Base-by-base conservation (phyloP, 176 grass and related monocot species). In the Guadua angustifolia region DNA sequence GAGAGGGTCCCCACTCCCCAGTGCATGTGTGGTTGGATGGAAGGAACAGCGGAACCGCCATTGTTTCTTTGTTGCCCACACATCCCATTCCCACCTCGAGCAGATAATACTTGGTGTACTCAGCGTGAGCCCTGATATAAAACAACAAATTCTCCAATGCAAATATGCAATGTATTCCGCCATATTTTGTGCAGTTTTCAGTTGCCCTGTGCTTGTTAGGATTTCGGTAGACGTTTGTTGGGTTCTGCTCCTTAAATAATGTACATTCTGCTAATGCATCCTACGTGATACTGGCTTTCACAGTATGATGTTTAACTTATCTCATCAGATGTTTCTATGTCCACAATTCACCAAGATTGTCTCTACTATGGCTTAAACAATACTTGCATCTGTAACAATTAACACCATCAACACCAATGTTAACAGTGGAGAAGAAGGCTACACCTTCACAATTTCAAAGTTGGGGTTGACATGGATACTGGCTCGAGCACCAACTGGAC, bases 141-240 rank as follows among this genome's bases (percentile, higher is more conserved):
- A 39, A 10, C 36, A 73, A 13, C 1, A n/a, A 39, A 52, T 24
- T 71, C 29, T 71, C 21, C 71, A 58, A 51, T 79, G 77, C 66
- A 81, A 47, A 42, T 22, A 42, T 56, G 18, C 19, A n/a, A 22
- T 11, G 45, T 59, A 38, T 69, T 42, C 82, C 75, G 56, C 43
- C 9, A 74, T 60, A 50, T 40, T 74, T 7, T 75, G 24, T 61
- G 21, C 11, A 14, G 24, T 51, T 79, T 89, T 65, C 51, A 25
- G 44, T 74, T 61, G n/a, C 33, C 17, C 8, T 11, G 42, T 71
- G 63, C 64, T 35, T 69, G 56, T 82, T 82, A 77, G 45, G 66
- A 89, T 77, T 82, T 82, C 71, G 78, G 78, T 29, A 86, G 58
- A 46, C 42, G 51, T 56, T 72, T 86, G 64, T 44, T 86, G 83